A percentile compares a stretch with the other conserved stretches of the same genome.
These are phyloP conservation scores for Pichia thaimueangensis DNA, from an alignment of 805 yeast species.

Conservation along the genomic window DNA sequence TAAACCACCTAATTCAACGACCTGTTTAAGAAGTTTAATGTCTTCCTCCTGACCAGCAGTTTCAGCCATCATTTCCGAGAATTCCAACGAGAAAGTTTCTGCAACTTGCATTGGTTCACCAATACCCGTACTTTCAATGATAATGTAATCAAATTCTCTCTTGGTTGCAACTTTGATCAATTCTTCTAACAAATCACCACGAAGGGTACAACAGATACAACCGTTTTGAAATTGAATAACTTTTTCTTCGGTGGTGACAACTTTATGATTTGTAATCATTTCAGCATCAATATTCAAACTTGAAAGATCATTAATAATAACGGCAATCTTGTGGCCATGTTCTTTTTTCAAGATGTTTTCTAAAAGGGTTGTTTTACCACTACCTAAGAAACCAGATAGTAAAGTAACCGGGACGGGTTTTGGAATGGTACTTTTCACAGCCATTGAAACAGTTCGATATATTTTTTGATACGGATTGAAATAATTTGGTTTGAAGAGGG, in stretches of 20 bases:
- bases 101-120: constrained; percentile 49
- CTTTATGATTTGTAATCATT: constrained; percentile 33
- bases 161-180: constrained; percentile 31
- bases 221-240: constrained; percentile 42
- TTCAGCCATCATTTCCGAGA: constrained; percentile 29
- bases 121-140: constrained; percentile 42
- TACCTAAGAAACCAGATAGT: constrained; percentile 41
- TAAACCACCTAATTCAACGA: constrained; percentile 36
- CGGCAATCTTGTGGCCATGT: constrained; percentile 39
- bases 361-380: constrained; percentile 42
- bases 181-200: constrained; percentile 43
- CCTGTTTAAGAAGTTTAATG: constrained; percentile 17
- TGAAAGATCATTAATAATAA: constrained; percentile 41
- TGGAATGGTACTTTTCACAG: not conserved
- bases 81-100: constrained; percentile 40
- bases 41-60: constrained; percentile 10
- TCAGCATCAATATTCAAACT: constrained; percentile 37
- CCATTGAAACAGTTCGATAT: too few relatives aligned
- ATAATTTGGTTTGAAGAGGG: too few relatives aligned
- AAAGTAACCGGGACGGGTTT: constrained; percentile 39
- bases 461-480: too few relatives aligned
- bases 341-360: constrained; percentile 35
- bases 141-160: constrained; percentile 35
- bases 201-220: constrained; percentile 42
- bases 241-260: constrained; percentile 37